Base-by-base conservation (phyloP, 192 early-diverging fungal species). In the Gaertneriomyces semiglobifer region DNA sequence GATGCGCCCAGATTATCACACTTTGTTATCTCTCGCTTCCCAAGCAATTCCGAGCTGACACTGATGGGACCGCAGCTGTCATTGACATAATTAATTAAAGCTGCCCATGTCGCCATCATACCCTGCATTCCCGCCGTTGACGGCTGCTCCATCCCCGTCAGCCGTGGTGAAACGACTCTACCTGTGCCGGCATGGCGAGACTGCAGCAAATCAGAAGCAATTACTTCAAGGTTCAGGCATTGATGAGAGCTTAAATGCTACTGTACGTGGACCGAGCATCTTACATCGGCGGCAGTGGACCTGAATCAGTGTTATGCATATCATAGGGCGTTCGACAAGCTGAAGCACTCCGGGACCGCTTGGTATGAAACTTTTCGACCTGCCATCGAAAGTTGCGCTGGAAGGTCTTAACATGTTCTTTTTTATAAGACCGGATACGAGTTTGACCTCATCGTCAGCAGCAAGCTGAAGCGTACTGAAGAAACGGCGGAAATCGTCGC, bases 101-200 rank as follows among this genome's bases (percentile, higher is more conserved):
- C 25, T 33, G 25, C 25, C 25, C 2, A 33, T 33, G 25, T 33
- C 25, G 25, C 25, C 25, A 18, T 12, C n/a, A 56, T 60, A 60
- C 50, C 66, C 66, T 7, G 56, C 46, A 6, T 71, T 76, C 42
- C 74, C 74, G 20, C 60, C 69, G 7, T 41, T 62, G 10, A 61
- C 57, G 1, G 16, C 53, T 43, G 40, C 70, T 25, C 64, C 70
- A 43, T 54, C 65, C 16, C 59, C 68, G 7, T 46, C 62, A 8
- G 19, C 55, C 44, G 33, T 48, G 38, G 79, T 81, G 6, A 84
- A 81, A 53, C 78, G 82, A 12, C 70, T 84, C 14, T 78, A 65
- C 57, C 46, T 84, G 1, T 81, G 79, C 52, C 44, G 82, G 11
- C 82, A 84, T 62, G 82, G 79, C 4, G 81, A 82, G 63, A 84